Base-by-base conservation (phyloP, 306 rosid genomes). In the Senna siamea region DNA sequence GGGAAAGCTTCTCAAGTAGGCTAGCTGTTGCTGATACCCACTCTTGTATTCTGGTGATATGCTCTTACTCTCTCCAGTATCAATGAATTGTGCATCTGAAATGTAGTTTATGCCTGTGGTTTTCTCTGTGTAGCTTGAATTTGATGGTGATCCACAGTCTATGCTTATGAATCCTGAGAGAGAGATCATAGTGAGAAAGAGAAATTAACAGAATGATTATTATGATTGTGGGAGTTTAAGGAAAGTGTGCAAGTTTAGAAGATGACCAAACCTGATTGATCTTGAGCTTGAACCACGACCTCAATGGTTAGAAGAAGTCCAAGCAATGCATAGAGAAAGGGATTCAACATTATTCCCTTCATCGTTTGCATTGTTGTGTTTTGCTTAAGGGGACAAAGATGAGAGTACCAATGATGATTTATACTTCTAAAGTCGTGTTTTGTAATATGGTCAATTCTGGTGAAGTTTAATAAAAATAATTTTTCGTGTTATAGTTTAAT, bases 131-230 rank as follows among this genome's bases (percentile, higher is more conserved):
- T 78, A 82, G 84, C 43, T 68, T 0, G 81, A 62, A 22, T 40
- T 32, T 14, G 44, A 41, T 5, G 81, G 86, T 7, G 69, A 70
- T 23, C 90, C 90, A 66, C 90, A 88, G 37, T 82, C 88, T 69
- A 88, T 52, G 84, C 83, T 88, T 9, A 86, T 80, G 86, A 88
- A 88, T 63, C 78, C 92, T n/a, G n/a, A n/a, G n/a, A n/a, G n/a
- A n/a, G n/a, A n/a, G n/a, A n/a, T n/a, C n/a, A n/a, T n/a, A n/a
- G n/a, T n/a, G n/a, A n/a, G n/a, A n/a, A n/a, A n/a, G n/a, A n/a
- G n/a, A n/a, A n/a, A n/a, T n/a, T n/a, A n/a, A n/a, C n/a, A n/a
- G n/a, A n/a, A n/a, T n/a, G n/a, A n/a, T n/a, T n/a, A n/a, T n/a
- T n/a, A n/a, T n/a, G n/a, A n/a, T n/a, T n/a, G n/a, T n/a, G n/a